Conservation (phyloP, 2,329 filamentous ascomycete species). For the Phialophora macrospora region DNA sequence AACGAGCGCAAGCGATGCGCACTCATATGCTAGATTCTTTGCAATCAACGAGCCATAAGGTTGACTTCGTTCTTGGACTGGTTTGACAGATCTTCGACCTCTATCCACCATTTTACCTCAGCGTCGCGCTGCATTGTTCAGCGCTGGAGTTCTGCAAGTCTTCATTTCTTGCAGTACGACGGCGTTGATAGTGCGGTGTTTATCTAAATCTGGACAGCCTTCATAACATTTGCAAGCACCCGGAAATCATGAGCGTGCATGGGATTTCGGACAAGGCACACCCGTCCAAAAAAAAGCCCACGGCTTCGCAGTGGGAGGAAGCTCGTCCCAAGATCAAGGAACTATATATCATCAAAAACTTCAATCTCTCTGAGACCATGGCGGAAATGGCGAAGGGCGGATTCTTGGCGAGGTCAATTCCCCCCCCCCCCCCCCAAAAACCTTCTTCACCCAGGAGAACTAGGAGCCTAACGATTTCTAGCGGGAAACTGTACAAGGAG, state of each 20-base stretch:
- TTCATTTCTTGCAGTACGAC: not conserved
- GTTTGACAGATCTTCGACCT: too few species aligned
- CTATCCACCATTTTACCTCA: too few species aligned
- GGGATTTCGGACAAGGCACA: not conserved
- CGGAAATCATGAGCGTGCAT: not conserved
- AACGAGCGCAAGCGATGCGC: too few species aligned
- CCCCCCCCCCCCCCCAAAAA: not conserved
- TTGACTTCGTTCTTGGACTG: too few species aligned
- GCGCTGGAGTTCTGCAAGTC: not conserved
- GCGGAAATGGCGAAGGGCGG: constrained; percentile 17
- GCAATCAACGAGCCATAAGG: too few species aligned
- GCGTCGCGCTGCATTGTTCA: too few species aligned
- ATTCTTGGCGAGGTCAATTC: constrained; percentile 7
- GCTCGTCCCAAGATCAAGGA: constrained; percentile 2
- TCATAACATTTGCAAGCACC: not conserved
- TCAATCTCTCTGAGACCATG: constrained; percentile 9
- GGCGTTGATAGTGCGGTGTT: too few species aligned
- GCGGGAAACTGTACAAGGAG: not conserved
- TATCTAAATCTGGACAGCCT: not conserved
- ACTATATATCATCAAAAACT: constrained; percentile 2
- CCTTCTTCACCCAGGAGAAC: not conserved
- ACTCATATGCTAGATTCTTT: too few species aligned
- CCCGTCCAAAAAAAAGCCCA: not conserved
- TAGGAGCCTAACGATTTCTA: not conserved
- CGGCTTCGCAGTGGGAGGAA: not conserved